phyloP scores from a whole-genome alignment of 192 early-diverging fungal genomes.

The Entomortierella beljakovae region DNA sequence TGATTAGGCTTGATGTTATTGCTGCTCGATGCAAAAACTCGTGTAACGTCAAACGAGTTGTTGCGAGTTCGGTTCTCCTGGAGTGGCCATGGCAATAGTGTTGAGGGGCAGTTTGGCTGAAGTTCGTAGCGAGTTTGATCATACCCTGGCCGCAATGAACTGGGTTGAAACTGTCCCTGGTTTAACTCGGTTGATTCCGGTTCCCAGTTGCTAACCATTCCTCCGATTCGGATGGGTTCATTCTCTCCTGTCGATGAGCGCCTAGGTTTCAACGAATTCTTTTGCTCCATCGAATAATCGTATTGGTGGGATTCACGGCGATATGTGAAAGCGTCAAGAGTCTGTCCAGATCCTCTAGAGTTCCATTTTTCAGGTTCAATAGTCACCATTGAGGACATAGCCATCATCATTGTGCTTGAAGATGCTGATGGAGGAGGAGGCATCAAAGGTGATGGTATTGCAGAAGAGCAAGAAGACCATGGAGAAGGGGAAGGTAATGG shows the following conservation, averaged over 20 bases:
- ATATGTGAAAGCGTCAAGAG: background rate
- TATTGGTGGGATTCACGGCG: background rate
- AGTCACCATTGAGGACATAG: constrained; percentile 22
- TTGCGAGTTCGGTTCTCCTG: constrained; percentile 11
- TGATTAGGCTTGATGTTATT: constrained; percentile 36
- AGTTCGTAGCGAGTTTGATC: background rate
- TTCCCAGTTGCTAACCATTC: background rate
- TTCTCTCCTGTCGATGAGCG: background rate
- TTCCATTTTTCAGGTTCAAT: constrained; percentile 32
- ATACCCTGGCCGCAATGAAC: background rate
- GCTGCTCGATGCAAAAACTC: constrained; percentile 18
- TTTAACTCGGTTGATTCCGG: background rate
- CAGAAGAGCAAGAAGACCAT: constrained; percentile 30
- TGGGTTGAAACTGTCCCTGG: background rate
- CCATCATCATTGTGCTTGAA: constrained; percentile 38
- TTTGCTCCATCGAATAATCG: background rate
- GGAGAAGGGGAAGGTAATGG: constrained; percentile 19
- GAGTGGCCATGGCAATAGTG: constrained; percentile 17
- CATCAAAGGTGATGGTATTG: constrained; percentile 41
- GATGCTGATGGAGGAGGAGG: constrained; percentile 19
- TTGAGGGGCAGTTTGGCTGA: constrained; percentile 3
- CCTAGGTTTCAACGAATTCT: background rate
- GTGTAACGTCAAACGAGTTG: constrained; percentile 39
- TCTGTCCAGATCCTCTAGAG: background rate
- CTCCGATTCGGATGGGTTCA: background rate